phyloP scores from a whole-genome alignment of 2,329 filamentous ascomycete species.

The Calcarisporium arbuscula region DNA sequence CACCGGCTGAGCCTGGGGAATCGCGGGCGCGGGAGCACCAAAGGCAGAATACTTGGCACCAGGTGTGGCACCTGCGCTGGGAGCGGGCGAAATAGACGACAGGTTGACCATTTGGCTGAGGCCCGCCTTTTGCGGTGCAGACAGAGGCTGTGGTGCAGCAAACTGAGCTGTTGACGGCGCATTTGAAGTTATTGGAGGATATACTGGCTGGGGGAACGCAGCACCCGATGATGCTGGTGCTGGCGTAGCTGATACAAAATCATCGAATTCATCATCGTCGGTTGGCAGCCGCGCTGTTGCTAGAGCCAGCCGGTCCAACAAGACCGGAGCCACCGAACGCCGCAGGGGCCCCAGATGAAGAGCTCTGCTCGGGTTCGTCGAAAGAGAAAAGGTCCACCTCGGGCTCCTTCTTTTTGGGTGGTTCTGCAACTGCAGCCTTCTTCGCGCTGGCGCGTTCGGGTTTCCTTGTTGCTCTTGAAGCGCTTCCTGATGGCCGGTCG shows the following conservation, averaged over 20 bases:
- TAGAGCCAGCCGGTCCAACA: conserved; percentile 32
- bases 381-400: conserved; percentile 91
- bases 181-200: conserved; percentile 42
- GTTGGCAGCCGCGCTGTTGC: conserved; percentile 23
- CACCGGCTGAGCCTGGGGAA: conserved; percentile 37
- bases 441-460: conserved; percentile 25
- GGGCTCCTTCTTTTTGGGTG: conserved; percentile 77
- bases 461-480: conserved; percentile 36
- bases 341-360: conserved; percentile 35
- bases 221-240: conserved; percentile 35
- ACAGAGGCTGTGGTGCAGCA: conserved; percentile 76
- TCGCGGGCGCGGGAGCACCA: conserved; percentile 28
- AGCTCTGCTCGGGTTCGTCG: conserved; percentile 62
- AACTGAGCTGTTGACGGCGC: conserved; percentile 59
- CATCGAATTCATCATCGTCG: conserved; percentile 90
- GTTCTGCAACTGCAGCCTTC: conserved; percentile 51
- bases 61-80: conserved; percentile 48
- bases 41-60: conserved; percentile 61
- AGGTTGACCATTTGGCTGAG: conserved; percentile 74
- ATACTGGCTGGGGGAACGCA: conserved; percentile 33
- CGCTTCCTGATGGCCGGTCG: conserved; percentile 36
- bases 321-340: conserved; percentile 42
- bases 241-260: conserved; percentile 84
- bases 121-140: conserved; percentile 73
- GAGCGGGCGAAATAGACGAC: conserved; percentile 71